Percentiles rank a stretch among this genome's conserved stretches.
Evolutionary conservation across 495 filamentous ascomycete species (phyloP).

Genomic region (Corynascus novoguineensis): DNA sequence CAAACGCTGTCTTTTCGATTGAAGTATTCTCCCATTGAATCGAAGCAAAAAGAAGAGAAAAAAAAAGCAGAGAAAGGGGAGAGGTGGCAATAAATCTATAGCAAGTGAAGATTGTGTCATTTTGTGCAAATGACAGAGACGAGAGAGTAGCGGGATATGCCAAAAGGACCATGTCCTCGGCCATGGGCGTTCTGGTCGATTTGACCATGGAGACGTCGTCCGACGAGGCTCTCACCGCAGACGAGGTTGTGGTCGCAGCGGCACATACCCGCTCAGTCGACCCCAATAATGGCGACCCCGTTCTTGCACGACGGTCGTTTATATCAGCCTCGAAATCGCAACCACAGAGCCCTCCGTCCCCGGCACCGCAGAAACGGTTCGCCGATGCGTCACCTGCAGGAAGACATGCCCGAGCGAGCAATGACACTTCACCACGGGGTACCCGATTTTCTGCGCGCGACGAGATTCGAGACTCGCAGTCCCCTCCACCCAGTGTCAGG

Average conservation of each 20-base stretch:
- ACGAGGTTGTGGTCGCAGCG: conserved; percentile 10
- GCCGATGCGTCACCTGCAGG: conserved; percentile 2
- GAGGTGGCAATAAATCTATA: background rate
- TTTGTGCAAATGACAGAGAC: background rate
- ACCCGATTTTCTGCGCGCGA: background rate
- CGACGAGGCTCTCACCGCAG: background rate
- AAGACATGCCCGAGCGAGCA: background rate
- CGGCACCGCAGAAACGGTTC: background rate
- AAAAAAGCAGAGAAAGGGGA: too few relatives aligned
- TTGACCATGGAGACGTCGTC: conserved; percentile 14
- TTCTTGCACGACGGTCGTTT: background rate
- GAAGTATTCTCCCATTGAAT: background rate
- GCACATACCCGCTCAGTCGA: background rate
- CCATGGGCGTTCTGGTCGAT: conserved; percentile 1
- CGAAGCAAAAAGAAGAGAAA: background rate
- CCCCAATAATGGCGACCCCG: background rate
- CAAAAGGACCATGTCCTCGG: background rate
- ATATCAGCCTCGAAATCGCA: background rate
- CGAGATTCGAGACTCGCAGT: conserved; percentile 16
- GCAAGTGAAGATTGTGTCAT: background rate
- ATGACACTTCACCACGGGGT: background rate
- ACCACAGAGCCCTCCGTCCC: background rate
- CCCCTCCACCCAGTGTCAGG: conserved; percentile 4
- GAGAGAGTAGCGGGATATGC: background rate
- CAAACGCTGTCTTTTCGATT: background rate